Evolutionary conservation across 2,329 filamentous ascomycete species (phyloP).

Genomic region (Alternaria conjuncta): DNA sequence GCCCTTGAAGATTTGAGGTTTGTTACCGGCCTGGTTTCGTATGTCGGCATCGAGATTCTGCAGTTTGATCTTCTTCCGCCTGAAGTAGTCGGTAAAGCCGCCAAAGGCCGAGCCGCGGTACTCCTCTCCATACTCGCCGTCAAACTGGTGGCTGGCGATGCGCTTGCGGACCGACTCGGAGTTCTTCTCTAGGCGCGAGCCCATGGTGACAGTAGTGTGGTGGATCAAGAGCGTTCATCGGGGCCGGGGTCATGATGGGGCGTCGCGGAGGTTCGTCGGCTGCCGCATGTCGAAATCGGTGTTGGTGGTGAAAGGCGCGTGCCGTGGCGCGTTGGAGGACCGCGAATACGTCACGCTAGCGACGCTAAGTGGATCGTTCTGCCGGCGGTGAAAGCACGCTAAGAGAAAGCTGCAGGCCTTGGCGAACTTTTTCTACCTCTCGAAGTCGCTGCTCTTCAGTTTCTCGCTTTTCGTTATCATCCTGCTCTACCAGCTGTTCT

Average conservation of each 20-base stretch:
- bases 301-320: slow-evolving; percentile 11
- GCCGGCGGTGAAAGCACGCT: slow-evolving; percentile 34
- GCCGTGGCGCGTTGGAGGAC: slow-evolving; percentile 18
- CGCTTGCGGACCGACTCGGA: slow-evolving; percentile 66
- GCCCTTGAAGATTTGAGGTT: slow-evolving; percentile 86
- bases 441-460: slow-evolving; percentile 14
- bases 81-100: slow-evolving; percentile 89
- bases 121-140: slow-evolving; percentile 85
- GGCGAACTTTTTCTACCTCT: slow-evolving; percentile 36
- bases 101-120: slow-evolving; percentile 87
- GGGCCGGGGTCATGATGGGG: slow-evolving; percentile 34
- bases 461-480: slow-evolving; percentile 15
- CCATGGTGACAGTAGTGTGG: slow-evolving; percentile 54
- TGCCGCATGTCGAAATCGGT: slow-evolving; percentile 5
- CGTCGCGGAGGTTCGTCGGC: neutral
- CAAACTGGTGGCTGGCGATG: slow-evolving; percentile 74
- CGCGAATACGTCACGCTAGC: slow-evolving; percentile 15
- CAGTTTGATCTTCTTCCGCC: slow-evolving; percentile 94
- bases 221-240: slow-evolving; percentile 27
- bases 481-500: slow-evolving; percentile 25
- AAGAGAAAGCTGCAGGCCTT: slow-evolving; percentile 31
- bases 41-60: slow-evolving; percentile 91
- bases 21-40: slow-evolving; percentile 70
- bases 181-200: slow-evolving; percentile 66
- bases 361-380: slow-evolving; percentile 20